These are phyloP conservation scores for Neonectria punicea DNA, from an alignment of 2,329 filamentous ascomycete species.

Conservation along the genomic window DNA sequence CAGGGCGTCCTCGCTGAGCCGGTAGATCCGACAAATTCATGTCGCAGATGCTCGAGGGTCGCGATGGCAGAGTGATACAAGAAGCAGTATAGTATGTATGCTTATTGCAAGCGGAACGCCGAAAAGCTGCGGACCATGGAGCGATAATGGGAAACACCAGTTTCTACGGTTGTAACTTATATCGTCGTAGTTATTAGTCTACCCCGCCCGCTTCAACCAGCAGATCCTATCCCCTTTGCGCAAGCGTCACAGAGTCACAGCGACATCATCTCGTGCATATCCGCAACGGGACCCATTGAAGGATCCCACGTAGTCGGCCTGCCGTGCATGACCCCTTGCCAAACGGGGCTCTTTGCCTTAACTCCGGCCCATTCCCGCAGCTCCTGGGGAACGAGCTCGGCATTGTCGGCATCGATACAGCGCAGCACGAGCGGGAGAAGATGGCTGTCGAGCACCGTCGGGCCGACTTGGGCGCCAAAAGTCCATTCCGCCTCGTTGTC, in stretches of 20 bases:
- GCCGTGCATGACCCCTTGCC: conserved; percentile 27
- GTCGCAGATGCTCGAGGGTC: not conserved
- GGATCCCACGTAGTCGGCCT: conserved; percentile 23
- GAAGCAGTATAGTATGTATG: not conserved
- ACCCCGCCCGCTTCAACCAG: not conserved
- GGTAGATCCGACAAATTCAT: not conserved
- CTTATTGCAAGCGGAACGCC: no score
- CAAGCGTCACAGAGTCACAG: conserved; percentile 1
- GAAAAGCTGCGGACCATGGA: not conserved
- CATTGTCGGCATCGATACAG: conserved; percentile 21
- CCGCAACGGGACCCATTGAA: conserved; percentile 26
- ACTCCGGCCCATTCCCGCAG: conserved; percentile 19
- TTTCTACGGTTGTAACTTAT: no score
- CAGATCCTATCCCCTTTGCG: not conserved
- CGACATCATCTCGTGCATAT: conserved; percentile 30
- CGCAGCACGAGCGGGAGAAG: conserved; percentile 24
- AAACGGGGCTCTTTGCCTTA: conserved; percentile 17
- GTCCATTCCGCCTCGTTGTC: conserved; percentile 15
- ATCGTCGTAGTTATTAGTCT: not conserved
- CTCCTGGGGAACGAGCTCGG: conserved; percentile 23
- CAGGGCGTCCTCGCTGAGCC: not conserved
- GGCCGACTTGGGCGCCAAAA: conserved; percentile 18
- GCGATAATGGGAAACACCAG: not conserved
- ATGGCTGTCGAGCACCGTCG: conserved; percentile 29
- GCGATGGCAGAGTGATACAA: not conserved